Percentiles rank a stretch among this genome's conserved stretches.
These are phyloP conservation scores for Entrophospora sp. DNA, from an alignment of 192 early-diverging fungal genomes.

Conservation along the genomic window DNA sequence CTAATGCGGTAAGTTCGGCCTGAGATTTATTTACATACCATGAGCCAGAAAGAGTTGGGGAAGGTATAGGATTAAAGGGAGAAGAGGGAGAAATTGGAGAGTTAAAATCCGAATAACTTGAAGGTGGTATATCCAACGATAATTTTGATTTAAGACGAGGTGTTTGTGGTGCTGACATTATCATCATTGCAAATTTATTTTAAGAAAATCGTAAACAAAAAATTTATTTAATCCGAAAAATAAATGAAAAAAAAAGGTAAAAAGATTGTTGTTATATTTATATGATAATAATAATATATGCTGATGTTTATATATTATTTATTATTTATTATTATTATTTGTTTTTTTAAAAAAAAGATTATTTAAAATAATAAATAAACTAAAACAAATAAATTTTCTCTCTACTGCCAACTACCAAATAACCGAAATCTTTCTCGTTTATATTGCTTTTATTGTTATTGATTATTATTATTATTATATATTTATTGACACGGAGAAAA, in stretches of 20 bases:
- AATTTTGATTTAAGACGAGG: neutral
- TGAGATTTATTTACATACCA: conserved; percentile 30
- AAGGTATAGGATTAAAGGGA: conserved; percentile 3
- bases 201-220: too few relatives aligned
- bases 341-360: neutral
- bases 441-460: too few relatives aligned
- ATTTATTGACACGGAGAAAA: neutral
- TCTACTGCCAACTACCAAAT: conserved; percentile 4
- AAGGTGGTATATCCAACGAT: neutral
- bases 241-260: too few relatives aligned
- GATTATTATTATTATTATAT: neutral
- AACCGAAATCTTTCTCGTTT: neutral
- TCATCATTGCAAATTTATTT: neutral
- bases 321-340: neutral
- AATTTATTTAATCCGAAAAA: neutral
- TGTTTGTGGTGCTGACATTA: neutral
- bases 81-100: neutral
- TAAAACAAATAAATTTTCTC: too few relatives aligned
- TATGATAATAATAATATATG: too few relatives aligned
- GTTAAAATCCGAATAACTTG: neutral
- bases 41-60: conserved; percentile 29
- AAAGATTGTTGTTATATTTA: too few relatives aligned
- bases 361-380: neutral
- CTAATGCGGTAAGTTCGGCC: conserved; percentile 25
- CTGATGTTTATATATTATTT: too few relatives aligned